Conservation (phyloP, 1,284 basidiomycete species). For the Macrocystidia cucumis region DNA sequence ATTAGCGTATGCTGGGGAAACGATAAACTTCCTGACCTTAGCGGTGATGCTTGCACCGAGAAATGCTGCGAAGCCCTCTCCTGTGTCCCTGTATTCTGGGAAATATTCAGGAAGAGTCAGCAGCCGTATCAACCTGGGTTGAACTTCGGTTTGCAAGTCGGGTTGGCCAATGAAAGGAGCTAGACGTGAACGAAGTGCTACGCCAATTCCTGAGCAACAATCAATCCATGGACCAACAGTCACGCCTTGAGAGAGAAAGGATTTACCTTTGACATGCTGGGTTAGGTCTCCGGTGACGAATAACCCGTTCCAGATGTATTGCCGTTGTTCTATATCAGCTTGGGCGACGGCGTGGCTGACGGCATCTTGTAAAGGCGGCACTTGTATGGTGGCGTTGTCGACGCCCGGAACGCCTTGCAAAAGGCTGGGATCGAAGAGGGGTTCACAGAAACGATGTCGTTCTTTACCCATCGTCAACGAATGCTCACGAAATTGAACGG, state of each 20-base stretch:
- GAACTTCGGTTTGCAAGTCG: constrained; percentile 63
- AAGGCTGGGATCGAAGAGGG: constrained; percentile 71
- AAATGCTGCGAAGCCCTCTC: constrained; percentile 80
- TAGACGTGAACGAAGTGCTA: constrained; percentile 72
- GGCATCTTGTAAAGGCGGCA: constrained; percentile 52
- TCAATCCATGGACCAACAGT: constrained; percentile 4
- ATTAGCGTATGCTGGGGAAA: background rate
- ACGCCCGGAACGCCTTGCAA: constrained; percentile 28
- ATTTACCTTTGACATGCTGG: constrained; percentile 68
- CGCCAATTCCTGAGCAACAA: constrained; percentile 49
- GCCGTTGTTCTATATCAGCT: constrained; percentile 57
- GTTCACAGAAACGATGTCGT: constrained; percentile 86
- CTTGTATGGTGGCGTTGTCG: constrained; percentile 13
- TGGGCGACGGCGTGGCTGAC: constrained; percentile 53
- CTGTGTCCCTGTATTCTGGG: constrained; percentile 82
- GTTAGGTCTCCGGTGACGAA: constrained; percentile 81
- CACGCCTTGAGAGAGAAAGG: constrained; percentile 1
- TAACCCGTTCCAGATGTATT: constrained; percentile 74
- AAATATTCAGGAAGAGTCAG: constrained; percentile 89
- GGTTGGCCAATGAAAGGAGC: constrained; percentile 62
- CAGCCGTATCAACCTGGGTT: constrained; percentile 59
- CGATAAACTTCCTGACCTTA: constrained; percentile 46
- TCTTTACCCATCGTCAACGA: constrained; percentile 80
- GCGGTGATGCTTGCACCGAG: constrained; percentile 83
- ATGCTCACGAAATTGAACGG: constrained; percentile 65